A percentile compares a stretch with the other conserved stretches of the same genome.
These are phyloP conservation scores for Cornus suecica DNA, from an alignment of 148 eudicot species.

Conservation along the genomic window DNA sequence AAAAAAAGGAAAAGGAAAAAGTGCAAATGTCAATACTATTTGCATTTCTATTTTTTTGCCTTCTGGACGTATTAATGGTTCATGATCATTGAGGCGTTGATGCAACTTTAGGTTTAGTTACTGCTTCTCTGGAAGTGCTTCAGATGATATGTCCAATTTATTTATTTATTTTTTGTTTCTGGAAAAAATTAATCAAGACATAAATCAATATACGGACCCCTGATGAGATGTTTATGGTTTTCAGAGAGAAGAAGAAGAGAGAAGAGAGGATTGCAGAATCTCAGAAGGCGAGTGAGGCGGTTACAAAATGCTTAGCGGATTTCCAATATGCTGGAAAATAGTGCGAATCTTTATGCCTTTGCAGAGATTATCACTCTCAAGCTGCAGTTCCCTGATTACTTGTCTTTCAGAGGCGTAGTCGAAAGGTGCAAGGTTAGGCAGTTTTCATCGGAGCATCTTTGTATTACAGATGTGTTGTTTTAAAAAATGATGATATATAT, in stretches of 20 bases:
- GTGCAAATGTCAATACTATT: background rate
- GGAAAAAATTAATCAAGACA: no score
- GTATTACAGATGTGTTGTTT: background rate
- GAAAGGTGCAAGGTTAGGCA: background rate
- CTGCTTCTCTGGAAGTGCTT: background rate
- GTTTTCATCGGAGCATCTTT: background rate
- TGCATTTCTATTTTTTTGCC: background rate
- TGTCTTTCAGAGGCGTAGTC: constrained; percentile 9
- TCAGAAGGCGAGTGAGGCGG: constrained; percentile 63
- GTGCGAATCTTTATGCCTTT: background rate
- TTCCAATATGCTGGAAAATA: constrained; percentile 23
- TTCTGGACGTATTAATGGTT: background rate
- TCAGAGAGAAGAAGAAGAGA: constrained; percentile 81
- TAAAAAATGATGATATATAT: background rate
- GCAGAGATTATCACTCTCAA: constrained; percentile 9
- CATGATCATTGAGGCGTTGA: background rate
- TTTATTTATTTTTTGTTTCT: no score
- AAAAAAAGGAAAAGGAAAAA: background rate
- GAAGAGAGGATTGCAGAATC: constrained; percentile 57
- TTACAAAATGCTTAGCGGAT: constrained; percentile 41
- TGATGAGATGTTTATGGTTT: constrained; percentile 4
- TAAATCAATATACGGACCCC: no score
- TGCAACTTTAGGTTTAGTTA: background rate
- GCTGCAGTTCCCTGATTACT: background rate
- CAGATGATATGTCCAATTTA: background rate